Conservation (phyloP, 1,139 yeast genomes). For the Yamadazyma blattariae region DNA sequence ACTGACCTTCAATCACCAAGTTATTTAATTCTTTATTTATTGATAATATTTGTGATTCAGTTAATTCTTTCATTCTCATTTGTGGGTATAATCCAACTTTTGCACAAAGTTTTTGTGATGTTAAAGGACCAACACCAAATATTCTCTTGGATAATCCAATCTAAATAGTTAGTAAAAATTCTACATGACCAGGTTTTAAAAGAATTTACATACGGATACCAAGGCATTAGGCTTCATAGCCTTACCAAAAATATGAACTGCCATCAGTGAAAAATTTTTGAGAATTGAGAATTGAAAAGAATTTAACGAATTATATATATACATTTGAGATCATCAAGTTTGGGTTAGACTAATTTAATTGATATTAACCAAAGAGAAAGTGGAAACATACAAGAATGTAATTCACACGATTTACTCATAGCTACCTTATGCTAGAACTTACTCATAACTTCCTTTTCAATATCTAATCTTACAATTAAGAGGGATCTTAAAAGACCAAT, state of each 20-base stretch:
- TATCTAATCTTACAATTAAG: conserved; percentile 70
- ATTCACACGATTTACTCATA: too few species aligned
- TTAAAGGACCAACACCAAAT: conserved; percentile 77
- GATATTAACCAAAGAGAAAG: too few species aligned
- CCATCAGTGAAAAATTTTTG: conserved; percentile 36
- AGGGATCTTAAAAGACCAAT: conserved; percentile 73
- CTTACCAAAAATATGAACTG: conserved; percentile 73
- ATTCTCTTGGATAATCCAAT: conserved; percentile 78
- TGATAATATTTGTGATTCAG: conserved; percentile 84
- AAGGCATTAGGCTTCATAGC: conserved; percentile 55
- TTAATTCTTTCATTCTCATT: conserved; percentile 91
- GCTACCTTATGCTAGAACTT: too few species aligned
- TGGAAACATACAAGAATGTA: too few species aligned
- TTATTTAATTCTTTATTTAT: conserved; percentile 84
- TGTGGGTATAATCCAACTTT: conserved; percentile 87
- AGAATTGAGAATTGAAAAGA: conserved; percentile 1
- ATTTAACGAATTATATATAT: background rate
- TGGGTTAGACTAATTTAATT: too few species aligned
- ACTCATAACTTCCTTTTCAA: conserved; percentile 39
- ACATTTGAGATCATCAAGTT: too few species aligned
- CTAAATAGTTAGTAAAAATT: conserved; percentile 20
- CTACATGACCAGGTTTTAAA: too few species aligned
- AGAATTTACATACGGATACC: conserved; percentile 42
- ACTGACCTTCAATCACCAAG: conserved; percentile 81
- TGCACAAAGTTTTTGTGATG: conserved; percentile 81